A percentile compares a stretch with the other conserved stretches of the same genome.
phyloP scores from a whole-genome alignment of 345 rosid genomes.

The Crucihimalaya himalaica region DNA sequence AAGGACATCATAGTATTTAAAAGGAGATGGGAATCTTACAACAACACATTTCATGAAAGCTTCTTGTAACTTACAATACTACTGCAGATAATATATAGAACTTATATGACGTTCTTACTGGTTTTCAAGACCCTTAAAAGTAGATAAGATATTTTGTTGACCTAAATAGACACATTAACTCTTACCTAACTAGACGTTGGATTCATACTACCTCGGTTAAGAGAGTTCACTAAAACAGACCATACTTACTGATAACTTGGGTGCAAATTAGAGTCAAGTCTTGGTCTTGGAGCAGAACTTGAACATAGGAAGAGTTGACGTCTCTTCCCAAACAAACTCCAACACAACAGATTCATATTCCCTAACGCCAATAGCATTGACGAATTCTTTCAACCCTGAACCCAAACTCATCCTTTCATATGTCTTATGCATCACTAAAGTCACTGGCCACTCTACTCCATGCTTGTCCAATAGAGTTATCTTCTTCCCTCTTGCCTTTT shows the following conservation, averaged over 20 bases:
- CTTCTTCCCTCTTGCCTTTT: background rate
- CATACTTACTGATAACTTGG: background rate
- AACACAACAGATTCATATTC: background rate
- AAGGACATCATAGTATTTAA: too few species aligned
- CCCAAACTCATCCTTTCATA: background rate
- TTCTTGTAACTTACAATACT: too few species aligned
- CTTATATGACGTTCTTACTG: too few species aligned
- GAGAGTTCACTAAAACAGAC: background rate
- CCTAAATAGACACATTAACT: too few species aligned
- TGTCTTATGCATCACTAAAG: background rate
- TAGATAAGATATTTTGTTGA: too few species aligned
- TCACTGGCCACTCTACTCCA: constrained; percentile 11
- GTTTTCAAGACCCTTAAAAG: too few species aligned
- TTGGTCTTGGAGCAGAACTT: constrained; percentile 18
- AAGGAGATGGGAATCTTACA: too few species aligned
- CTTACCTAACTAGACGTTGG: background rate
- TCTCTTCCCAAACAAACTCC: constrained; percentile 25
- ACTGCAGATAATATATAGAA: too few species aligned
- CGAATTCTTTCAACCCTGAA: background rate
- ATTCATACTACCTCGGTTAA: background rate
- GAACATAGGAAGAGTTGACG: background rate
- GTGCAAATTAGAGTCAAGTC: background rate
- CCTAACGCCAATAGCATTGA: constrained; percentile 2
- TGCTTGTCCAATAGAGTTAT: constrained; percentile 16
- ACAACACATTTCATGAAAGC: too few species aligned